A percentile compares a stretch with the other conserved stretches of the same genome.
These are phyloP conservation scores for Wickerhamomyces sp. DNA, from an alignment of 1,139 yeast genomes.

Conservation along the genomic window DNA sequence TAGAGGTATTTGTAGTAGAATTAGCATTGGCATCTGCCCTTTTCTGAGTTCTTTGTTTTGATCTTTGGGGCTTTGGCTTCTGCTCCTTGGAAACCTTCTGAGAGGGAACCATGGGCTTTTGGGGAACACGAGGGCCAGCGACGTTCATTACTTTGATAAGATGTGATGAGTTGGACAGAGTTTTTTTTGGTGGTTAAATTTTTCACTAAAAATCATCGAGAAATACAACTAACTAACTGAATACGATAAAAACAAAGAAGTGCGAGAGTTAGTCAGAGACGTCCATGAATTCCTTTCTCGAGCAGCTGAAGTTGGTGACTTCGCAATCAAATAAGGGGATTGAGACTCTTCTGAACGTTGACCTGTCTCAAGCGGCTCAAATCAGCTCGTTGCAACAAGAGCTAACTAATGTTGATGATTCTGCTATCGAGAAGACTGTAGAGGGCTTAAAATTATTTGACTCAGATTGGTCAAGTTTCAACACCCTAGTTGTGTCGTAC, in stretches of 20 bases:
- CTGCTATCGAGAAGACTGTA: conserved; percentile 26
- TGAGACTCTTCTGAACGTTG: conserved; percentile 5
- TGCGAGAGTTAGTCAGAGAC: no score
- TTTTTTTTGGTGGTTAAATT: no score
- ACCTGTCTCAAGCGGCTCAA: conserved; percentile 7
- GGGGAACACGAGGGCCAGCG: conserved; percentile 4
- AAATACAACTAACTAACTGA: no score
- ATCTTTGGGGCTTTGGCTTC: not conserved
- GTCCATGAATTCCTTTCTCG: not conserved
- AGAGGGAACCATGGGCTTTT: no score
- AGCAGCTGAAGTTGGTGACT: not conserved
- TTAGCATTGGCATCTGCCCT: conserved; percentile 1
- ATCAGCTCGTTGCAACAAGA: conserved; percentile 11
- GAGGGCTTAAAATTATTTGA: conserved; percentile 34
- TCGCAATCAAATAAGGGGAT: not conserved
- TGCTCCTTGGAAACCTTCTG: not conserved
- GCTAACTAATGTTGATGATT: conserved; percentile 8
- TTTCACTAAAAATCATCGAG: not conserved
- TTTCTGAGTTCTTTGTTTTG: not conserved
- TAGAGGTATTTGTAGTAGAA: conserved; percentile 1
- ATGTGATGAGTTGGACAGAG: no score
- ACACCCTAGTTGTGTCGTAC: conserved; percentile 46
- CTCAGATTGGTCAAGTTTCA: conserved; percentile 51
- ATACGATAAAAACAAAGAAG: no score
- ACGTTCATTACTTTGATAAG: conserved; percentile 3